phyloP scores from a whole-genome alignment of 2,329 filamentous ascomycete genomes.

The Drechslera avenae region DNA sequence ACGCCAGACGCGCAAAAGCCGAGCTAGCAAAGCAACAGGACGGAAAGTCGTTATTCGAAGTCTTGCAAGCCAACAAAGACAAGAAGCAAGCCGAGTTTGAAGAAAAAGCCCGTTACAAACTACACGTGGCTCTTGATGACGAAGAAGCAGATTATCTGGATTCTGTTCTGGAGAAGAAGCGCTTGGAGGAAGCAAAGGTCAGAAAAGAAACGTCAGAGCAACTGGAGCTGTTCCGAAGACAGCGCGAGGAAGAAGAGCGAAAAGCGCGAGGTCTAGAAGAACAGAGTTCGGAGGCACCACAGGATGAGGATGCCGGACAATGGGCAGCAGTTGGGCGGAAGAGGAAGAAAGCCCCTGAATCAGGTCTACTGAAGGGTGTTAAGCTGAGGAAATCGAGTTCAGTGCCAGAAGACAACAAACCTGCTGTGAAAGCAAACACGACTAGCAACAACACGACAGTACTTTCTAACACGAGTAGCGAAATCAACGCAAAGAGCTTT shows the following conservation, averaged over 20 bases:
- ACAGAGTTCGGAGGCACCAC: slow-evolving; percentile 38
- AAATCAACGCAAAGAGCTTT: not conserved
- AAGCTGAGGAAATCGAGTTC: slow-evolving; percentile 51
- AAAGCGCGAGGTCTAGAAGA: slow-evolving; percentile 46
- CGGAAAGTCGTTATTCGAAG: slow-evolving; percentile 72
- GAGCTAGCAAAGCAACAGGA: slow-evolving; percentile 56
- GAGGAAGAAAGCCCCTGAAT: slow-evolving; percentile 55
- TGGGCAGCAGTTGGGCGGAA: slow-evolving; percentile 59
- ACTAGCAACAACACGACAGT: not conserved
- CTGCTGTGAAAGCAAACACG: not conserved
- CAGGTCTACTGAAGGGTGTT: slow-evolving; percentile 47
- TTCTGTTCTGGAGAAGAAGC: slow-evolving; percentile 61
- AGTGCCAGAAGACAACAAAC: slow-evolving; percentile 18
- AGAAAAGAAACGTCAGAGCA: slow-evolving; percentile 64
- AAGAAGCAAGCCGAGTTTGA: slow-evolving; percentile 86
- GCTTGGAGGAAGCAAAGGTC: slow-evolving; percentile 62
- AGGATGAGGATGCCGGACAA: slow-evolving; percentile 51
- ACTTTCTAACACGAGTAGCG: not conserved
- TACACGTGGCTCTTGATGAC: slow-evolving; percentile 80
- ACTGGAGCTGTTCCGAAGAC: slow-evolving; percentile 63
- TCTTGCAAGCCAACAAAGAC: slow-evolving; percentile 82
- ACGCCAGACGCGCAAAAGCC: slow-evolving; percentile 61
- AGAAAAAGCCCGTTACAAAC: slow-evolving; percentile 70
- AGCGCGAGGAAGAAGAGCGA: slow-evolving; percentile 64
- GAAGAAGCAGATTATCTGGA: slow-evolving; percentile 78